Conservation (phyloP, 495 filamentous ascomycete species). For the Letharia columbiana region DNA sequence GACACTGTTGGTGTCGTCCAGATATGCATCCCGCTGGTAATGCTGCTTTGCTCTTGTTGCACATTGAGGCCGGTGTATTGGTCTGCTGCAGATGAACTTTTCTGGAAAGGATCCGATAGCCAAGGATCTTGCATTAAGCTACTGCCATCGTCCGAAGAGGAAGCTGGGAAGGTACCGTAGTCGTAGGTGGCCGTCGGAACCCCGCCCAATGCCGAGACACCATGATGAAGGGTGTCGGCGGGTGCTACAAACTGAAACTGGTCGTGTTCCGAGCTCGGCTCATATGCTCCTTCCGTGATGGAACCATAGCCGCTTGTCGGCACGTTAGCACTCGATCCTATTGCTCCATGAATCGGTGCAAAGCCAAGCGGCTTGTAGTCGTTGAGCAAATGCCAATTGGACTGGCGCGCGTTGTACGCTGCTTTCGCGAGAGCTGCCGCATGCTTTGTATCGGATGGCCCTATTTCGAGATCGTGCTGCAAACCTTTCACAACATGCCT, state of each 20-base stretch:
- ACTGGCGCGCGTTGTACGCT: not conserved
- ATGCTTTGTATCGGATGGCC: not conserved
- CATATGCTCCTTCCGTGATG: not conserved
- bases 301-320: not conserved
- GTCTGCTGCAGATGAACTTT: not conserved
- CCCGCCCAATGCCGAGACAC: not conserved
- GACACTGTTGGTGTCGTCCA: not conserved
- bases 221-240: not conserved
- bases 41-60: not conserved
- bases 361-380: not conserved
- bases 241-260: not conserved
- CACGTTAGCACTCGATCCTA: not conserved
- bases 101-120: not conserved
- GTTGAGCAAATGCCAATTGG: not conserved
- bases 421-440: not conserved
- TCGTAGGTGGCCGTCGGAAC: not conserved
- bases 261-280: not conserved
- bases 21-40: not conserved
- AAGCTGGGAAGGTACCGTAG: not conserved
- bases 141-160: not conserved
- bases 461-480: constrained; percentile 1
- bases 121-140: not conserved
- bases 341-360: not conserved
- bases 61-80: not conserved
- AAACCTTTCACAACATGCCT: not conserved